These are phyloP conservation scores for Euphorbia pulcherrima DNA, from an alignment of 345 rosid genomes.

Conservation along the genomic window DNA sequence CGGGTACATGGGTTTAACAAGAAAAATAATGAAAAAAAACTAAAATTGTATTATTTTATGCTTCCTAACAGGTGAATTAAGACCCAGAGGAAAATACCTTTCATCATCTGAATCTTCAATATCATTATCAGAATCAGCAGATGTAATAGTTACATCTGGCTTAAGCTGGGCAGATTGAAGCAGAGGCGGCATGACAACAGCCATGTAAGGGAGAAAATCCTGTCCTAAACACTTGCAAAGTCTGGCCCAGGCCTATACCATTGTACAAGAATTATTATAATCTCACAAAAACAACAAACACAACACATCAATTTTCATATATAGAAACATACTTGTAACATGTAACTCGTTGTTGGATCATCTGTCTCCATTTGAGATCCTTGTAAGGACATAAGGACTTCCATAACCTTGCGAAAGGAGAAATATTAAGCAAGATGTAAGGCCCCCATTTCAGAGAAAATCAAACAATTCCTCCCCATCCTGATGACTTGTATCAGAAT, in stretches of 20 bases:
- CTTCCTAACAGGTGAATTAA: background rate
- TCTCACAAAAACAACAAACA: background rate
- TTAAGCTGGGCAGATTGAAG: conserved; percentile 97
- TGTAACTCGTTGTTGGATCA: conserved; percentile 97
- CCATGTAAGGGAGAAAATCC: conserved; percentile 98
- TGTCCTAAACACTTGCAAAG: conserved; percentile 99
- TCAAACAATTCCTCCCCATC: background rate
- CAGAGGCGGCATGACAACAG: conserved; percentile 96
- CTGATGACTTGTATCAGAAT: background rate
- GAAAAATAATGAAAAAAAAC: background rate
- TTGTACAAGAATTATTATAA: conserved; percentile 11
- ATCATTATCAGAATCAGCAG: conserved; percentile 94
- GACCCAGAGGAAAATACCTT: conserved; percentile 45
- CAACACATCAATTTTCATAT: background rate
- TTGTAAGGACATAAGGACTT: conserved; percentile 97
- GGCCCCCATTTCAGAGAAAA: background rate
- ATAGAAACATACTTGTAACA: conserved; percentile 67
- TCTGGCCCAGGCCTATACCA: conserved; percentile 93
- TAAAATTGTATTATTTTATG: background rate
- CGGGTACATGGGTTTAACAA: too few species aligned
- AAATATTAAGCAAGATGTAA: background rate
- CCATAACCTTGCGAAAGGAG: conserved; percentile 72
- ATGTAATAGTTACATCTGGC: conserved; percentile 97
- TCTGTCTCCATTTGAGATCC: conserved; percentile 97
- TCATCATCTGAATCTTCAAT: conserved; percentile 93